Evolutionary conservation across 768 basidiomycete genomes (phyloP), one percentile per base, ranked within the genome.

Genomic region (Tephrocybe sp.): DNA sequence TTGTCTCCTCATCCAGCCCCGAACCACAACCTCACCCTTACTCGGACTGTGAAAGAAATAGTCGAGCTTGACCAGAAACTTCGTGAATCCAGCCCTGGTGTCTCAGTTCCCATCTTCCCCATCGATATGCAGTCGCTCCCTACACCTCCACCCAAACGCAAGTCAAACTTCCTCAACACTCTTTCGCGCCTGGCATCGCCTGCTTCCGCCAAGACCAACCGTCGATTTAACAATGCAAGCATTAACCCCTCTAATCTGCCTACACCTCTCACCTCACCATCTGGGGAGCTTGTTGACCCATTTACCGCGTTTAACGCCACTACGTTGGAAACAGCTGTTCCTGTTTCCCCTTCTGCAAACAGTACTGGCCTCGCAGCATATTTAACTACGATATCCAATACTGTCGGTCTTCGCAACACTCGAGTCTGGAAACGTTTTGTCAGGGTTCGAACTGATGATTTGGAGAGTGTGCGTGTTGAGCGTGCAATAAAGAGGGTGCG

Each of bases 1-100:
- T 57, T 55, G 53, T 52, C 60, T 59, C 60, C 49, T 53, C 59
- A 34, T 43, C 27, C 71, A 91, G 92, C 92, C 18, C 87, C 92
- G 24, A 94, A 89, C 19, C 89, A 93, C 70, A 90, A 92, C 72
- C 77, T 93, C 42, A 95, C 92, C 32, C 82, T 95, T 38, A 88
- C 86, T 7, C 83, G 92, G 51, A 84, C 84, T 49, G 79, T 82
- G 39, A 74, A 77, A 56, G 92, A 94, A 66, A 74, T 94, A 36
- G 73, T 87, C 32, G 89, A 94, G 56, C 78, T 93, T n/a, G 84
- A 93, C 65, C 75, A 76, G 43, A 92, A 90, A 72, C 82, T 95
- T 49, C 81, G 78, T 44, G 86, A 88, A 48, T 64, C 78, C 16
- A 70, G 84, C 61, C 80, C 84, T 22, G 70, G 67, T 51, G 68